These are phyloP conservation scores for Fusarium dlaminii DNA, from an alignment of 2,329 filamentous ascomycete species.

Conservation along the genomic window DNA sequence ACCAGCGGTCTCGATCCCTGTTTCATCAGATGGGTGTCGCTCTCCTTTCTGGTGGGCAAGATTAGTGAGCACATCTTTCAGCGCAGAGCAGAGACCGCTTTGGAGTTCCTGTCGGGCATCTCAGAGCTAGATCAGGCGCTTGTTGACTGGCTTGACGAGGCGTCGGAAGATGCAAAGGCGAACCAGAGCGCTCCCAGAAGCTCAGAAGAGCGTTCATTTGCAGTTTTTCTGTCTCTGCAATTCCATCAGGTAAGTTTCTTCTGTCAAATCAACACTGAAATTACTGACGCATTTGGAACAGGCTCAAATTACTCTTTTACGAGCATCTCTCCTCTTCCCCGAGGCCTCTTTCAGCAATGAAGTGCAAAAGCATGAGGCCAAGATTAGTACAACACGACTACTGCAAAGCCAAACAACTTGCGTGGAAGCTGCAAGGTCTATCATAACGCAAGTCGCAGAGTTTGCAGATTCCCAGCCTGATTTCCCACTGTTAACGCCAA, in stretches of 20 bases:
- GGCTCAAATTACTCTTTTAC: constrained; percentile 34
- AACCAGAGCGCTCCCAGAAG: not conserved
- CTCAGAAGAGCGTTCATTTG: constrained; percentile 16
- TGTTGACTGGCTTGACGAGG: constrained; percentile 27
- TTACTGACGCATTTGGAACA: not conserved
- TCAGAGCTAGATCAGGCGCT: constrained; percentile 26
- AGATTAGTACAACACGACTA: constrained; percentile 19
- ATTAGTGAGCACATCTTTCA: constrained; percentile 37
- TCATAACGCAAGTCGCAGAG: constrained; percentile 31
- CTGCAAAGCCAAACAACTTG: constrained; percentile 33
- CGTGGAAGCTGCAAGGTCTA: constrained; percentile 33
- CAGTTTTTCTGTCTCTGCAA: constrained; percentile 27
- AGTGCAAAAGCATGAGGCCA: constrained; percentile 25
- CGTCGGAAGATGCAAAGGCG: constrained; percentile 12
- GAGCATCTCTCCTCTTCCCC: constrained; percentile 33
- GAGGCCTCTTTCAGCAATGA: constrained; percentile 27
- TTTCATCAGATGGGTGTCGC: constrained; percentile 31
- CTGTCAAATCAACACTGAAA: accelerated
- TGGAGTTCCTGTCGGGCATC: constrained; percentile 23
- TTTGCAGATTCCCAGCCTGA: constrained; percentile 29
- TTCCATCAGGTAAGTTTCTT: constrained; percentile 19
- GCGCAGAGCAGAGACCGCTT: constrained; percentile 16
- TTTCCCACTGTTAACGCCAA: constrained; percentile 25
- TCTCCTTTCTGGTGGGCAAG: constrained; percentile 25
- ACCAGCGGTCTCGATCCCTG: not conserved